phyloP scores from a whole-genome alignment of 2,329 filamentous ascomycete genomes.

The Zopfia rhizophila region DNA sequence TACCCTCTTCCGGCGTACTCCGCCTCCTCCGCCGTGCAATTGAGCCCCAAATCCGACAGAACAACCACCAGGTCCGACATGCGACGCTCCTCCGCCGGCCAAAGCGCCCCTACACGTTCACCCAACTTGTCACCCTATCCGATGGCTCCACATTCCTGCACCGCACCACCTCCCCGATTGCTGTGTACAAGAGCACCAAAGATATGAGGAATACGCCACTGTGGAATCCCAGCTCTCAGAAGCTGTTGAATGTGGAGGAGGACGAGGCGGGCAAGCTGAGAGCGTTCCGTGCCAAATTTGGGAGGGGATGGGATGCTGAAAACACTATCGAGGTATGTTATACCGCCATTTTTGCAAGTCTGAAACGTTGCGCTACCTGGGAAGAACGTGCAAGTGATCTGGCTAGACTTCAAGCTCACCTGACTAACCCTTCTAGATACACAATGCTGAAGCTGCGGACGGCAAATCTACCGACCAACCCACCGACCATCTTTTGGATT shows the following conservation, averaged over 20 bases:
- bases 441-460: background rate
- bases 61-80: constrained; percentile 71
- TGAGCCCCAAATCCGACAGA: constrained; percentile 25
- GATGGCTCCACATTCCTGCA: constrained; percentile 88
- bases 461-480: background rate
- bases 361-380: no score
- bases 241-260: constrained; percentile 87
- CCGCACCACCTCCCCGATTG: constrained; percentile 77
- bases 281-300: constrained; percentile 86
- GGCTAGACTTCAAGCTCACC: no score
- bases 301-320: constrained; percentile 78
- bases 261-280: constrained; percentile 93
- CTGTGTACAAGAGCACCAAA: constrained; percentile 73
- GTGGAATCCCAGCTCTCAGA: constrained; percentile 88
- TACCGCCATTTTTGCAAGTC: no score
- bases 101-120: constrained; percentile 95
- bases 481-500: constrained; percentile 42
- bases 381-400: no score
- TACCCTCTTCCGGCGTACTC: constrained; percentile 44
- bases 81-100: constrained; percentile 88
- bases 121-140: constrained; percentile 91
- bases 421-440: no score
- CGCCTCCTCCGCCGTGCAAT: constrained; percentile 43
- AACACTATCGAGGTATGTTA: no score
- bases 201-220: constrained; percentile 89